Base-by-base conservation (phyloP, 768 basidiomycete species). In the Crassisporium funariophilum region DNA sequence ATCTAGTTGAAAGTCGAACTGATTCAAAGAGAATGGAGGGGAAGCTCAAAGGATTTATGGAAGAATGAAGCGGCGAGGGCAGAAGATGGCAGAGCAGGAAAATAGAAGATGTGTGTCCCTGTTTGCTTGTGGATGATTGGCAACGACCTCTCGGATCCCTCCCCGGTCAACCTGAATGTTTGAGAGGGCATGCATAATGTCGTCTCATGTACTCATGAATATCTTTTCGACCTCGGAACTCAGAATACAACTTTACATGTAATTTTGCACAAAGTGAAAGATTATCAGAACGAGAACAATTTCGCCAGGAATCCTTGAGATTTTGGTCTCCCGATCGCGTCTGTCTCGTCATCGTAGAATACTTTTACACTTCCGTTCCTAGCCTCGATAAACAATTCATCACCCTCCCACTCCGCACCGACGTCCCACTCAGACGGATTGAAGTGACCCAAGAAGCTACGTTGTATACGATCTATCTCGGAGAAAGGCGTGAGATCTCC, bases 361-460 rank as follows among this genome's bases (percentile, higher is more conserved):
- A 76, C 41, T 19, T 58, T 66, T 11, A 75, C 55, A 19, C 49
- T 58, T 12, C 72, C 72, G 47, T 75, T 67, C 41, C 54, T 55
- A 4, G 71, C 50, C 41, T 69, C 67, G 20, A 64, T 46, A 5
- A 41, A 43, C 10, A 73, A 38, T 47, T 70, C 68, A 47, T 77
- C 74, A 1, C 70, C 71, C 12, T 45, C 33, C 70, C 70, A 71
- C 37, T 59, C 52, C 2, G 53, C 55, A 1, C 52, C 41, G 10
- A 27, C 13, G 16, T 53, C 55, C 39, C 48, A 51, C 15, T 44
- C 36, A 3, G 60, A 56, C 7, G 50, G 34, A 16, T 57, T 51
- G 24, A 60, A 62, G 27, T 70, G 65, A 1, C 75, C 75, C 22
- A 77, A 52, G 44, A 74, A 74, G 43, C 65, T 67, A 19, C 58